These are phyloP conservation scores for Cenchrus purpureus DNA, from an alignment of 176 grass and related monocot genomes.

Conservation along the genomic window DNA sequence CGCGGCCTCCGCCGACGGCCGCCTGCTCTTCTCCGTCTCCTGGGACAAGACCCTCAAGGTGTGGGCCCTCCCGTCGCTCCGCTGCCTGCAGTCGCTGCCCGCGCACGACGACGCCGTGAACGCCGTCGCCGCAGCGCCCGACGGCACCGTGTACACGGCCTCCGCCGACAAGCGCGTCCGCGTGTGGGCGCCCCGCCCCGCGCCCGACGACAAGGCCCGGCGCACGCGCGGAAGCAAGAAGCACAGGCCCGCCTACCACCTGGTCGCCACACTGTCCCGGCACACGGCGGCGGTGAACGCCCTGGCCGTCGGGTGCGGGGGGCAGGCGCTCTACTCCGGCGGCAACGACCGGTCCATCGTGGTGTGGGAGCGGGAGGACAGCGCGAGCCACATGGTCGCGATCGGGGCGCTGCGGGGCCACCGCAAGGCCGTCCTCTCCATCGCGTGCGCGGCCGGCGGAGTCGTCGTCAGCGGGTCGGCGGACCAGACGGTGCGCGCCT, in stretches of 20 bases:
- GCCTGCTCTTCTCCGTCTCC: constrained; percentile 81
- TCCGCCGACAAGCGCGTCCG: constrained; percentile 75
- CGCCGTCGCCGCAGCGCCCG: constrained; percentile 65
- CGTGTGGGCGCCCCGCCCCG: constrained; percentile 53
- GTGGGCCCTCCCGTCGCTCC: constrained; percentile 68
- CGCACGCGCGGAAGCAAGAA: constrained; percentile 1
- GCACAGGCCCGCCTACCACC: constrained; percentile 38
- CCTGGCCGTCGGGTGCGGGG: constrained; percentile 60
- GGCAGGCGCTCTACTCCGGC: constrained; percentile 60
- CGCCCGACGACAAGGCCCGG: not conserved
- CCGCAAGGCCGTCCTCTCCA: constrained; percentile 69
- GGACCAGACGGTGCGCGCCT: constrained; percentile 78
- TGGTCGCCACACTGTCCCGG: constrained; percentile 63
- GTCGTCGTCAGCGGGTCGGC: constrained; percentile 79
- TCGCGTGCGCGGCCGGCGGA: constrained; percentile 60
- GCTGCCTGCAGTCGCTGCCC: constrained; percentile 74
- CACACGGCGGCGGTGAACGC: constrained; percentile 87
- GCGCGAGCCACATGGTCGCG: constrained; percentile 63
- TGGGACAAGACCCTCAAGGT: constrained; percentile 97
- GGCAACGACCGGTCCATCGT: constrained; percentile 74
- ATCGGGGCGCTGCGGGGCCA: constrained; percentile 72
- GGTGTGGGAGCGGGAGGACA: constrained; percentile 95
- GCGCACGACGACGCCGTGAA: constrained; percentile 95
- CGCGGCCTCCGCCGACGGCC: constrained; percentile 43
- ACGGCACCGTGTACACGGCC: constrained; percentile 80